Base-by-base conservation (phyloP, 2,329 filamentous ascomycete species). In the Ceratocystis alfenasii region DNA sequence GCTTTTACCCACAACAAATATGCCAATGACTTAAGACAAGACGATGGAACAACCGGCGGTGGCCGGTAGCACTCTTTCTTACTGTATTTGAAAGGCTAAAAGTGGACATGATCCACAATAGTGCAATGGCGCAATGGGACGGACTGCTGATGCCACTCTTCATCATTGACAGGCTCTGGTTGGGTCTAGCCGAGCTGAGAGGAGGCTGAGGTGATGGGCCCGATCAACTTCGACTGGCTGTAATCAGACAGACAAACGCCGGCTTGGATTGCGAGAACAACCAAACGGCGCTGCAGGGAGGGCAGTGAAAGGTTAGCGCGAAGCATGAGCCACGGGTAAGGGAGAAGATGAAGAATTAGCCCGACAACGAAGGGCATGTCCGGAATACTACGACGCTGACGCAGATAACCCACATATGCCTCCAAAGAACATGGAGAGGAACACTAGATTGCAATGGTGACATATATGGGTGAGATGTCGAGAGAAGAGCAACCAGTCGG, bases 71-170 rank as follows among this genome's bases (percentile, higher is more conserved):
- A 48, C 60, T 60, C 41, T 36, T 41, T 15, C 36, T 41, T 15
- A 41, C n/a, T 57, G 12, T 28, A n/a, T 59, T n/a, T n/a, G 20
- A n/a, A 30, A 8, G 17, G 12, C 17, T 3, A 46, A 44, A 25
- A 60, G 63, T 61, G 63, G 50, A 33, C 20, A 6, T 44, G 53
- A 65, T 61, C 63, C 53, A 28, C 62, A 53, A 64, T 66, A 50
- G 65, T 15, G 36, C 62, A 53, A 66, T 66, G 50, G 65, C 65
- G 65, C 62, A 66, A 66, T 66, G 50, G 45, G 22, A 50, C 60
- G 53, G 53, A 10, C 22, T 33, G 48, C 15, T 66, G 65, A 55
- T 59, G 65, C 61, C 46, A 66, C 41, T 62, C 12, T 64, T 2
- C 8, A 22, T 25, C 25, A 25, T 62, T n/a, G n/a, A 17, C 6